Evolutionary conservation across 2,329 filamentous ascomycete species (phyloP), one percentile per base, ranked within the genome.

Genomic region (Sporothrix dimorphospora): DNA sequence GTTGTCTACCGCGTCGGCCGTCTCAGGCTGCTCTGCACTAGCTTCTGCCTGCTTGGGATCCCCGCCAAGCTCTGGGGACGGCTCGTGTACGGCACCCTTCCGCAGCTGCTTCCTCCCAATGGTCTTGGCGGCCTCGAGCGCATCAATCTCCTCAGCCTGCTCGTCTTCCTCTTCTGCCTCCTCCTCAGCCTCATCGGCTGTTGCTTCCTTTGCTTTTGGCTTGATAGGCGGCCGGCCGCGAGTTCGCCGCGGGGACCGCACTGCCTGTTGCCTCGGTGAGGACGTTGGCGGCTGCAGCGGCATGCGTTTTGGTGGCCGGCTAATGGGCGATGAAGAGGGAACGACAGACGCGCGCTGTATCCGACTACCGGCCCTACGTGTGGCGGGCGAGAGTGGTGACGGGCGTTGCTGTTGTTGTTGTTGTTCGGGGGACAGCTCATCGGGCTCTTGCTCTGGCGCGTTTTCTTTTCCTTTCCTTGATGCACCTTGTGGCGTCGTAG

Each of bases 91-190:
- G 7, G 27, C 73, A 72, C 81, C 83, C 16, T 77, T 75, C 55
- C 84, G 81, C 2, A 79, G 80, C 1, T 84, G 83, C 74, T 86
- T 87, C 69, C 78, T 81, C 7, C 83, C 81, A 8, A 86, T 76
- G 0, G 72, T 75, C 70, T 77, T 76, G 3, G 85, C 85, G 4
- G 83, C 83, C 74, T 86, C 83, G 4, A 77, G 73, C 2, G 78
- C 82, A 49, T 80, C 78, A 19, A 87, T 81, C 63, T 85, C 83
- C 67, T 86, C 81, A 0, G 83, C 85, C 65, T 81, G 78, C 11
- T 81, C 78, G 1, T 76, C 77, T 1, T 73, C 72, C 16, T 74
- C 72, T 5, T 73, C 71, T 6, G 78, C 78, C 12, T 76, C 77
- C 40, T 51, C 21, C 38, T 76, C 75, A 4, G 74, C 72, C n/a